phyloP scores from a whole-genome alignment of 2,329 filamentous ascomycete species.

The Parascedosporium putredinis region DNA sequence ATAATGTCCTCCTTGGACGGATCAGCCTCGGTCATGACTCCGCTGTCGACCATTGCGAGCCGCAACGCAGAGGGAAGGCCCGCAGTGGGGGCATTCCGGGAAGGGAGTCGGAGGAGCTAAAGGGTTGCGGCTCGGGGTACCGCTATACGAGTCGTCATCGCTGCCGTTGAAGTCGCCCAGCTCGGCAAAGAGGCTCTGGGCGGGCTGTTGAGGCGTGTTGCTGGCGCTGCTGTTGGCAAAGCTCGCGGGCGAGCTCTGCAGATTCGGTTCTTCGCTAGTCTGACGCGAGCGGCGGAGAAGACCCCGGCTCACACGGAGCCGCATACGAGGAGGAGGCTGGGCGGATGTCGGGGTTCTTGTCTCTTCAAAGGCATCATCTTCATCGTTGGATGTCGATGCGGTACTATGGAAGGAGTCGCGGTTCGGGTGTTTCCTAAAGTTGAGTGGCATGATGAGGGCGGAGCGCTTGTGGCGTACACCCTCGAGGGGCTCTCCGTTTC shows the following conservation, averaged over 20 bases:
- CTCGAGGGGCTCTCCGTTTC: slow-evolving; percentile 64
- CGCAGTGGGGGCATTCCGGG: slow-evolving; percentile 33
- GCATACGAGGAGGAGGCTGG: slow-evolving; percentile 46
- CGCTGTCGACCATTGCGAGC: slow-evolving; percentile 47
- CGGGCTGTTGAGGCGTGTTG: slow-evolving; percentile 37
- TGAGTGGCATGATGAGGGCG: slow-evolving; percentile 26
- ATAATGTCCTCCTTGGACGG: slow-evolving; percentile 28
- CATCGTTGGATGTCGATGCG: slow-evolving; percentile 74
- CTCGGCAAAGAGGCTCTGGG: slow-evolving; percentile 84
- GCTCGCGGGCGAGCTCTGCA: slow-evolving; percentile 51
- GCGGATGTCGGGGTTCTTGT: slow-evolving; percentile 49
- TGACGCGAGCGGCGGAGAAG: slow-evolving; percentile 51
- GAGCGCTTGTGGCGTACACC: slow-evolving; percentile 31
- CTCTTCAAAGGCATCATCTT: slow-evolving; percentile 48
- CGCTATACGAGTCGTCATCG: slow-evolving; percentile 57
- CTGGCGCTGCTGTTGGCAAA: slow-evolving; percentile 37
- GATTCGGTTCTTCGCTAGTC: slow-evolving; percentile 46
- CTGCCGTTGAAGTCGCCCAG: slow-evolving; percentile 70
- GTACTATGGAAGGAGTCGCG: slow-evolving; percentile 73
- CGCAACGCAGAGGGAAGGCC: slow-evolving; percentile 39
- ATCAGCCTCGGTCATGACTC: slow-evolving; percentile 51
- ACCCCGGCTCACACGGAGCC: slow-evolving; percentile 58
- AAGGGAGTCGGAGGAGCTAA: slow-evolving; percentile 37
- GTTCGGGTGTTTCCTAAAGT: slow-evolving; percentile 29
- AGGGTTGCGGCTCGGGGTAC: slow-evolving; percentile 42